A percentile compares a stretch with the other conserved stretches of the same genome.
Conservation (phyloP, 208 protist genomes). For the Crithidia sp. region DNA sequence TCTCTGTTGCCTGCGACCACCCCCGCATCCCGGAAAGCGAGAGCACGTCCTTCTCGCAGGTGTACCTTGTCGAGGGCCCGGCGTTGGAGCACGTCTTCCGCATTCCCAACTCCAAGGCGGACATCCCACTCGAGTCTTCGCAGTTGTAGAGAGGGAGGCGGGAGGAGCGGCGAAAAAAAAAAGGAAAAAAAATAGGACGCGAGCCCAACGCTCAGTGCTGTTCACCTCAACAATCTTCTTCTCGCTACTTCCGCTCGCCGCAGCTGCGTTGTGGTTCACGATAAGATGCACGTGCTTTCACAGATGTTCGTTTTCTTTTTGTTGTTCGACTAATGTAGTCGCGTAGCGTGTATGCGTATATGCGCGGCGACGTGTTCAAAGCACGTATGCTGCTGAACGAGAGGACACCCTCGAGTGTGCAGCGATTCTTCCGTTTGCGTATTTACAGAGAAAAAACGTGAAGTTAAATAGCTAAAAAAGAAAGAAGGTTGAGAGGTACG, state of each 20-base stretch:
- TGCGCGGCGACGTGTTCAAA: too few relatives aligned
- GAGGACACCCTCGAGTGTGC: too few relatives aligned
- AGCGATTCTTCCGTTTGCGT: too few relatives aligned
- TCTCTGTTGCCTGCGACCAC: slow-evolving; percentile 73
- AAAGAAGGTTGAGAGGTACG: too few relatives aligned
- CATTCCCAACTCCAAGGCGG: slow-evolving; percentile 9
- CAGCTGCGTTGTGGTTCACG: background rate
- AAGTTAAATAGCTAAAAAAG: too few relatives aligned
- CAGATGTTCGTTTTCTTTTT: background rate
- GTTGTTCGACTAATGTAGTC: background rate
- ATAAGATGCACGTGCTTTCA: too few relatives aligned
- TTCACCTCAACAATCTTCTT: background rate
- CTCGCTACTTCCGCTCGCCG: background rate
- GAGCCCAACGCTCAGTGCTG: background rate
- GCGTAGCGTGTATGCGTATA: too few relatives aligned
- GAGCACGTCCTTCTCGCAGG: slow-evolving; percentile 59
- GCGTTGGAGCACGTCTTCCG: slow-evolving; percentile 39
- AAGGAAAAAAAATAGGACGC: background rate
- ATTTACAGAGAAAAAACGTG: too few relatives aligned
- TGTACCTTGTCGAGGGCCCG: slow-evolving; percentile 65
- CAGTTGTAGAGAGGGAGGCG: background rate
- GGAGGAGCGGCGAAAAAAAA: background rate
- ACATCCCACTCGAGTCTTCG: background rate
- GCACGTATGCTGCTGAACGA: too few relatives aligned
- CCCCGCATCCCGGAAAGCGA: slow-evolving; percentile 64